These are phyloP conservation scores for Porcisia deanei DNA, from an alignment of 208 protist species.

Conservation along the genomic window DNA sequence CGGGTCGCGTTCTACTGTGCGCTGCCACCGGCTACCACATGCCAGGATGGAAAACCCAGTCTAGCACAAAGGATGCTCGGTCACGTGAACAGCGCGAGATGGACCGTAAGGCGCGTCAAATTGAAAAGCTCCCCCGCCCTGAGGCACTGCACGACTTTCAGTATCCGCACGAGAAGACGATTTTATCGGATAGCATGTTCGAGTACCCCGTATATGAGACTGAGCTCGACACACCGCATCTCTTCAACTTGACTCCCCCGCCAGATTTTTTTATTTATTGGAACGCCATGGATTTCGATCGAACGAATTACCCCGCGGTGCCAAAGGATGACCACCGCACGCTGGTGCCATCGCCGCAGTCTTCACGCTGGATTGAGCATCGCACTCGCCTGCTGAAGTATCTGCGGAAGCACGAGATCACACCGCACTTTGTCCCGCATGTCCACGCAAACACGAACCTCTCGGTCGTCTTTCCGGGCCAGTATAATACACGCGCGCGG, in stretches of 20 bases:
- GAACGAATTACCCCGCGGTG: slow-evolving; percentile 72
- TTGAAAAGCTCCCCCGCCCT: slow-evolving; percentile 87
- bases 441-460: slow-evolving; percentile 80
- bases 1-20: not conserved
- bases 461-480: slow-evolving; percentile 83
- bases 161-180: slow-evolving; percentile 90
- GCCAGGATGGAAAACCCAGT: slow-evolving; percentile 87
- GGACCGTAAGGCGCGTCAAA: slow-evolving; percentile 85
- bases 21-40: slow-evolving; percentile 53
- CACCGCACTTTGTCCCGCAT: slow-evolving; percentile 69
- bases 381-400: slow-evolving; percentile 53
- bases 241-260: slow-evolving; percentile 86
- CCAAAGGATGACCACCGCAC: slow-evolving; percentile 75
- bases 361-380: slow-evolving; percentile 58
- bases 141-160: slow-evolving; percentile 90
- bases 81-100: slow-evolving; percentile 86
- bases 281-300: slow-evolving; percentile 83
- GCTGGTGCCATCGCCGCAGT: slow-evolving; percentile 51
- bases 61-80: slow-evolving; percentile 84
- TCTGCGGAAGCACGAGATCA: slow-evolving; percentile 84
- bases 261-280: slow-evolving; percentile 91
- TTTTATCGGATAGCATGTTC: slow-evolving; percentile 91
- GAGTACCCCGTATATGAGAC: slow-evolving; percentile 90
- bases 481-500: slow-evolving; percentile 51
- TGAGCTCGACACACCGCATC: slow-evolving; percentile 85